Evolutionary conservation across 2,329 filamentous ascomycete species (phyloP), one percentile per base, ranked within the genome.

Genomic region (Aspergillus nomiae): DNA sequence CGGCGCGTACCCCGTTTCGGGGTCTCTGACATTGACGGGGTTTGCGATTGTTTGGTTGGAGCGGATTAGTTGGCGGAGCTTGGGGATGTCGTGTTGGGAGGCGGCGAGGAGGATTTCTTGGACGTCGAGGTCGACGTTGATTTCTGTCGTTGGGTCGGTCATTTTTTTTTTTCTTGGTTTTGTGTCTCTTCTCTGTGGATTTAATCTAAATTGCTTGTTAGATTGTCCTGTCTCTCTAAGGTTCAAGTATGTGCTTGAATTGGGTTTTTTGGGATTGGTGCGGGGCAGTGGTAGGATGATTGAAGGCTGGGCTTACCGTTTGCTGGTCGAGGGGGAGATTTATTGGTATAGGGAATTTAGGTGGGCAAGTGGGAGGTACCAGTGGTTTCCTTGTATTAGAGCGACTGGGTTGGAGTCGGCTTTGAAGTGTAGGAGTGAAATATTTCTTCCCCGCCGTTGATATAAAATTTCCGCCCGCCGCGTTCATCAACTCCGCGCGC

Each of bases 1-100:
- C 11, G 94, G 93, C 10, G 93, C 93, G 77, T 90, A 92, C 64
- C 92, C 92, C 0, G 94, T 97, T 64, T 90, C 88, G 7, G 90
- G 86, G 73, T 98, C 94, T 77, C 94, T 92, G 5, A 90, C 88
- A 75, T 90, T 93, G 36, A 82, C 92, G 81, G 81, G 89, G 56
- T 85, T 87, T 4, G 80, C 74, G 19, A 70, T 63, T 4, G 70
- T 69, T 43, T 76, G 73, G 67, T 82, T 80, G 58, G 80, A 84
- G 71, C 86, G 83, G 65, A 96, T 86, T 9, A 96, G 85, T 61
- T 85, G 84, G 75, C 89, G 89, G 48, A 97, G 85, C 56, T 85
- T 84, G 41, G 84, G 77, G 64, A 89, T 78, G 76, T 97, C 85
- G 77, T 91, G 89, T 68, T 89, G 84, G 6, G 88, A 84, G 41